These are phyloP conservation scores for Noccaea bulbosa DNA, from an alignment of 345 rosid genomes.

Conservation along the genomic window DNA sequence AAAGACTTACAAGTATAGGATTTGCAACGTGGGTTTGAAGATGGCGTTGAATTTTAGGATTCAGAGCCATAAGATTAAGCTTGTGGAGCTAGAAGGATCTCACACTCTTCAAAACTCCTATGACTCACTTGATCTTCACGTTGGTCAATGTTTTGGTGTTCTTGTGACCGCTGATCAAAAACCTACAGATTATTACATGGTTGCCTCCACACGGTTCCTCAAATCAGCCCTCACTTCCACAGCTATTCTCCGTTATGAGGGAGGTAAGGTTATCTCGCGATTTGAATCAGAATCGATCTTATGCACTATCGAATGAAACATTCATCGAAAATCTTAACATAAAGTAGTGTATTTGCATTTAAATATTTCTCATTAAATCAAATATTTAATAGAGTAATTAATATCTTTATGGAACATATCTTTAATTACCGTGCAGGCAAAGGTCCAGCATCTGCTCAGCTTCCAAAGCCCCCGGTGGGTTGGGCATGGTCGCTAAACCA, in stretches of 20 bases:
- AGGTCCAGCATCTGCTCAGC: conserved; percentile 47
- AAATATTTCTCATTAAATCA: no score
- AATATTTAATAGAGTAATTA: no score
- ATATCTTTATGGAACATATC: neutral
- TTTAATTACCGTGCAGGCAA: conserved; percentile 45
- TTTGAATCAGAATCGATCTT: no score
- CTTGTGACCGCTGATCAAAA: conserved; percentile 77
- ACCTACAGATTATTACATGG: conserved; percentile 65
- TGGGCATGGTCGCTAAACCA: conserved; percentile 82
- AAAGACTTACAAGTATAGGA: conserved; percentile 71
- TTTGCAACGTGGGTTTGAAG: conserved; percentile 74
- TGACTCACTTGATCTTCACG: conserved; percentile 66
- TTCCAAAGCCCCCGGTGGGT: conserved; percentile 54
- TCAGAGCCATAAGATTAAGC: conserved; percentile 74
- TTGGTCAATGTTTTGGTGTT: conserved; percentile 77
- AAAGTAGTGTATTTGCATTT: no score
- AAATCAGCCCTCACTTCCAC: conserved; percentile 56
- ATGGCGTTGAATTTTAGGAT: conserved; percentile 78
- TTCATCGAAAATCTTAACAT: no score
- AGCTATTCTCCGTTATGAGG: conserved; percentile 57
- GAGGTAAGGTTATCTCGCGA: conserved; percentile 2
- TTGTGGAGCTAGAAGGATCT: conserved; percentile 82
- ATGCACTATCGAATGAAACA: no score
- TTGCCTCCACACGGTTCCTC: conserved; percentile 70
- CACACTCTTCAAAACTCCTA: conserved; percentile 73